These are phyloP conservation scores for Saccharomycopsis synnaedendra DNA, from an alignment of 805 yeast species.

Conservation along the genomic window DNA sequence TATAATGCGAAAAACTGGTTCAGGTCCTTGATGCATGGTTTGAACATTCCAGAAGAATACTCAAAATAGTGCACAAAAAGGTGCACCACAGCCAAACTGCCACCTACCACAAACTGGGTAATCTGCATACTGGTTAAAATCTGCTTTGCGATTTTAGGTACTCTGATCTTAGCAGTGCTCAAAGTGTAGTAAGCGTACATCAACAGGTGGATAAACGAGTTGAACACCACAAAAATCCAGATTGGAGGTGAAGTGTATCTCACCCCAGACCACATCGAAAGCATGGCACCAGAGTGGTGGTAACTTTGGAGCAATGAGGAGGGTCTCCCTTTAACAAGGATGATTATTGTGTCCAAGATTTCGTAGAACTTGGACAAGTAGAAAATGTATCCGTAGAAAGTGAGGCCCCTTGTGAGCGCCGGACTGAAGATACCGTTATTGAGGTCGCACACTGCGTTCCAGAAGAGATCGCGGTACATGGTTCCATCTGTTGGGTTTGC, in stretches of 20 bases:
- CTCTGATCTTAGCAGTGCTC: constrained; percentile 44
- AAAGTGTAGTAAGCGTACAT: constrained; percentile 64
- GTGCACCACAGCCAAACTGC: constrained; percentile 54
- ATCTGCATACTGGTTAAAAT: constrained; percentile 57
- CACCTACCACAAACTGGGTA: constrained; percentile 58
- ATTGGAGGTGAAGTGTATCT: constrained; percentile 63
- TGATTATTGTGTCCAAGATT: constrained; percentile 56
- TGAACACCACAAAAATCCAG: constrained; percentile 72
- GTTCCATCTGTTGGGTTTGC: constrained; percentile 18
- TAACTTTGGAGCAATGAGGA: constrained; percentile 59
- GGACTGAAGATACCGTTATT: constrained; percentile 45
- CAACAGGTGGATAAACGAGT: constrained; percentile 65
- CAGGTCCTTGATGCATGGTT: constrained; percentile 41
- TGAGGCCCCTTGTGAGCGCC: neutral
- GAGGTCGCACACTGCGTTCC: constrained; percentile 51
- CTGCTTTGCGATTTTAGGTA: constrained; percentile 47
- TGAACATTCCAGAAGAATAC: constrained; percentile 28
- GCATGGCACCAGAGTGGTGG: constrained; percentile 73
- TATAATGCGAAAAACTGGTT: constrained; percentile 53
- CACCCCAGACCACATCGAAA: constrained; percentile 74
- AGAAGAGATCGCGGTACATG: constrained; percentile 30
- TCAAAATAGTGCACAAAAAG: constrained; percentile 51
- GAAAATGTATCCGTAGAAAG: constrained; percentile 47
- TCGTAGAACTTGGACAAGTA: constrained; percentile 64
- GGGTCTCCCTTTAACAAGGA: constrained; percentile 55